These are phyloP conservation scores for Rhipidocladum racemiflorum DNA, from an alignment of 176 grass and related monocot species.

Conservation along the genomic window DNA sequence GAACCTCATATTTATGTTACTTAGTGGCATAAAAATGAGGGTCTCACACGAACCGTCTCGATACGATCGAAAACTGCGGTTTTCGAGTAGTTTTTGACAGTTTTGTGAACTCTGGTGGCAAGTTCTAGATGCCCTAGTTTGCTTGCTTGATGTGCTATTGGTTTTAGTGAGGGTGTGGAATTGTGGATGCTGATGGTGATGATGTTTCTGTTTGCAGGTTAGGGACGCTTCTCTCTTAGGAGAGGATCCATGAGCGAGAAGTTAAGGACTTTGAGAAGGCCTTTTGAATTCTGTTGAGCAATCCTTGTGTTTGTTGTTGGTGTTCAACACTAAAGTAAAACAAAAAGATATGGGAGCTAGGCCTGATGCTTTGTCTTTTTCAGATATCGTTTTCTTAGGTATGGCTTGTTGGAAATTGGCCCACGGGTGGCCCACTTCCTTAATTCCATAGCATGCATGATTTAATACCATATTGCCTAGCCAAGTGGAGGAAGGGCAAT, in stretches of 20 bases:
- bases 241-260: conserved; percentile 59
- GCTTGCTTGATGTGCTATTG: background rate
- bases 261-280: no score
- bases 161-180: background rate
- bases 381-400: conserved; percentile 15
- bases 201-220: conserved; percentile 34
- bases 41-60: no score
- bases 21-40: no score
- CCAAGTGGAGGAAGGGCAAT: no score
- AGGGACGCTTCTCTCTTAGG: background rate
- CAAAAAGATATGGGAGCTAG: background rate
- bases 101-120: no score
- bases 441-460: no score
- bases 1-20: no score
- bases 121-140: background rate
- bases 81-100: no score
- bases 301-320: conserved; percentile 25
- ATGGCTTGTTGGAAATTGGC: no score
- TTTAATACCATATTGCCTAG: no score
- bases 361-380: conserved; percentile 17
- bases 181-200: conserved; percentile 16
- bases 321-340: background rate
- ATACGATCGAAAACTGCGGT: no score
- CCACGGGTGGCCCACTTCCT: no score
- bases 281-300: conserved; percentile 16